Conservation (phyloP, 352 stramenopile genomes). For the Phytophthora tentaculata region DNA sequence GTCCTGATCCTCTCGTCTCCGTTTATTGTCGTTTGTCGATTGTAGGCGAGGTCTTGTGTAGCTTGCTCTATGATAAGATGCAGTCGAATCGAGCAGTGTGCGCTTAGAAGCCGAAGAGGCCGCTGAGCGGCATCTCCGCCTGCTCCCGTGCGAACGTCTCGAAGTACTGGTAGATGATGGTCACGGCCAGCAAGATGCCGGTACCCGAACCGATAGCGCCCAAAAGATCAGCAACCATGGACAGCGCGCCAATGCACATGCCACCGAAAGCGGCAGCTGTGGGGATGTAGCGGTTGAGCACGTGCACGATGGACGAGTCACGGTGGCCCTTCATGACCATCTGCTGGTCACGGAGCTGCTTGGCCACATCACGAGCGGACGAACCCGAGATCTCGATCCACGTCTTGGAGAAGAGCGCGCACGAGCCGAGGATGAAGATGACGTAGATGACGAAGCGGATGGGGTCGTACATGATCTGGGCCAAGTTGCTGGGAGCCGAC, state of each 20-base stretch:
- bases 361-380: slow-evolving; percentile 97
- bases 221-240: slow-evolving; percentile 98
- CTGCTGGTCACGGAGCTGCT: slow-evolving; percentile 98
- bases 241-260: slow-evolving; percentile 99
- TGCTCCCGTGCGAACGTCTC: slow-evolving; percentile 97
- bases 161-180: slow-evolving; percentile 99
- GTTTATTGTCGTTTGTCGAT: slow-evolving; percentile 29
- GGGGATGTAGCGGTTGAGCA: slow-evolving; percentile 99
- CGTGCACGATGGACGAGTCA: slow-evolving; percentile 97
- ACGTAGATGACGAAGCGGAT: slow-evolving; percentile 99
- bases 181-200: slow-evolving; percentile 98
- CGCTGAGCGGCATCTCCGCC: slow-evolving; percentile 78
- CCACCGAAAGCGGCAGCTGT: slow-evolving; percentile 98
- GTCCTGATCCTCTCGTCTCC: slow-evolving; percentile 22
- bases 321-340: slow-evolving; percentile 99
- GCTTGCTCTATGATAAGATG: slow-evolving; percentile 19
- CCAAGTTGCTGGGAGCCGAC: slow-evolving; percentile 94
- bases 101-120: slow-evolving; percentile 87
- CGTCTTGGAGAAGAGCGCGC: slow-evolving; percentile 99
- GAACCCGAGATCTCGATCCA: slow-evolving; percentile 99
- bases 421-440: slow-evolving; percentile 98
- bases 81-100: slow-evolving; percentile 17
- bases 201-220: slow-evolving; percentile 99
- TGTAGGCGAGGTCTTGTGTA: slow-evolving; percentile 9
- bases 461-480: slow-evolving; percentile 98